Conservation (phyloP, 1,284 basidiomycete genomes). For the Quambalaria eucalypti region DNA sequence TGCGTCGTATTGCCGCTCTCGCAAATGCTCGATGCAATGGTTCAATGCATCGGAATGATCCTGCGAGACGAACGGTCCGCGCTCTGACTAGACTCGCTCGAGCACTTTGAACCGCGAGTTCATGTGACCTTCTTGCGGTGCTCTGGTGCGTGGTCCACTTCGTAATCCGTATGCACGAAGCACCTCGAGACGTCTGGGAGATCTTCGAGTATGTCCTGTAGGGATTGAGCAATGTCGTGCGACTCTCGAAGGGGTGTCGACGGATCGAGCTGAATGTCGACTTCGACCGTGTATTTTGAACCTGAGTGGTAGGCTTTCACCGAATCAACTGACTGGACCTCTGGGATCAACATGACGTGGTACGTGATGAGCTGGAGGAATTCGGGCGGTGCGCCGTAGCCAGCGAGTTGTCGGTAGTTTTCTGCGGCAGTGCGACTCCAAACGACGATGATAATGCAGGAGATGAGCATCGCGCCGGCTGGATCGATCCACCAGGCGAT, state of each 20-base stretch:
- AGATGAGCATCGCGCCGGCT: conserved; percentile 64
- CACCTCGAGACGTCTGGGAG: conserved; percentile 70
- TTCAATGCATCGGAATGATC: too few relatives aligned
- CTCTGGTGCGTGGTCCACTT: conserved; percentile 31
- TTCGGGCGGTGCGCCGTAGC: conserved; percentile 79
- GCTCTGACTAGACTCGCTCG: too few relatives aligned
- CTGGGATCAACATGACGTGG: conserved; percentile 60
- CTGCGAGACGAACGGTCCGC: too few relatives aligned
- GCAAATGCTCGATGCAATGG: too few relatives aligned
- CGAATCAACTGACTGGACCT: conserved; percentile 78
- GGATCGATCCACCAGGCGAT: conserved; percentile 78
- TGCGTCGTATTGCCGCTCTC: too few relatives aligned
- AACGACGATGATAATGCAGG: conserved; percentile 65
- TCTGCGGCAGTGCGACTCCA: conserved; percentile 54
- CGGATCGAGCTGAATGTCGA: conserved; percentile 86
- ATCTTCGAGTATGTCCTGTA: conserved; percentile 88
- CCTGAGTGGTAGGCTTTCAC: conserved; percentile 46
- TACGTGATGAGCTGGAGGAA: conserved; percentile 85
- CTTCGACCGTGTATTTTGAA: conserved; percentile 80
- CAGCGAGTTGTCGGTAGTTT: conserved; percentile 79
- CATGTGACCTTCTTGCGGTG: conserved; percentile 17
- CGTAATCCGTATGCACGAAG: conserved; percentile 36
- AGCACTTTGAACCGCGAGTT: too few relatives aligned
- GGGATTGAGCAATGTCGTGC: conserved; percentile 79
- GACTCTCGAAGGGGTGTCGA: conserved; percentile 81